Conservation (phyloP, 768 basidiomycete species). For the Amanita thiersii region DNA sequence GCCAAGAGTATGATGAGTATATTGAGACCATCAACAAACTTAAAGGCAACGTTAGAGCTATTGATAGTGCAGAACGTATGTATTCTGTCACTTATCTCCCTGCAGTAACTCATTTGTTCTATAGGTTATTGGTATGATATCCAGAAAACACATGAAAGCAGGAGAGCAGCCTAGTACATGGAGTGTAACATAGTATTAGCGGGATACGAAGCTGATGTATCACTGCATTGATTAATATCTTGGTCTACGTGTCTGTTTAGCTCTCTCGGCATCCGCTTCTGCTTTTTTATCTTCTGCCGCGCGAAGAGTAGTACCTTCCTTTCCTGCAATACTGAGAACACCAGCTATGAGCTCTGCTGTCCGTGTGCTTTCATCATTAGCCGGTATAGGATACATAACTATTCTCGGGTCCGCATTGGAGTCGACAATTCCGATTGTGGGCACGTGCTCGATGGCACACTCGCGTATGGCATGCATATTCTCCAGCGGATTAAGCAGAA, state of each 20-base stretch:
- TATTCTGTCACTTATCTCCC: slow-evolving; percentile 13
- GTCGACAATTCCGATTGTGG: slow-evolving; percentile 91
- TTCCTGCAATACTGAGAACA: slow-evolving; percentile 80
- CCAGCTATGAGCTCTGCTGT: slow-evolving; percentile 89
- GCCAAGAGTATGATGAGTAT: slow-evolving; percentile 96
- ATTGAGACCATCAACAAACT: slow-evolving; percentile 94
- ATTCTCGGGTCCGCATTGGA: slow-evolving; percentile 93
- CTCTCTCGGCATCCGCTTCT: slow-evolving; percentile 15
- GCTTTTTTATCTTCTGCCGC: slow-evolving; percentile 21
- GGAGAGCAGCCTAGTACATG: slow-evolving; percentile 10
- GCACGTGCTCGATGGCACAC: slow-evolving; percentile 82
- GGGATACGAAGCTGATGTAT: background rate
- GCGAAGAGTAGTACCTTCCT: slow-evolving; percentile 58
- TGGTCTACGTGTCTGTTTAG: slow-evolving; percentile 3
- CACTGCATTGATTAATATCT: slow-evolving; percentile 7
- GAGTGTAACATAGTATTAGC: slow-evolving; percentile 2
- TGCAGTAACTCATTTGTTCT: slow-evolving; percentile 14
- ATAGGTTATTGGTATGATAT: slow-evolving; percentile 66
- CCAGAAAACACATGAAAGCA: slow-evolving; percentile 35
- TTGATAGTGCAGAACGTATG: slow-evolving; percentile 86
- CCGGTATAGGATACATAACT: slow-evolving; percentile 97
- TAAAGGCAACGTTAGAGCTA: slow-evolving; percentile 74
- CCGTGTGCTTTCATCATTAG: slow-evolving; percentile 92
- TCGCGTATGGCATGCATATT: slow-evolving; percentile 86
- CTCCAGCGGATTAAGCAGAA: slow-evolving; percentile 85